phyloP scores from a whole-genome alignment of 441 rosid species.

The Pelargonium fulgidum region DNA sequence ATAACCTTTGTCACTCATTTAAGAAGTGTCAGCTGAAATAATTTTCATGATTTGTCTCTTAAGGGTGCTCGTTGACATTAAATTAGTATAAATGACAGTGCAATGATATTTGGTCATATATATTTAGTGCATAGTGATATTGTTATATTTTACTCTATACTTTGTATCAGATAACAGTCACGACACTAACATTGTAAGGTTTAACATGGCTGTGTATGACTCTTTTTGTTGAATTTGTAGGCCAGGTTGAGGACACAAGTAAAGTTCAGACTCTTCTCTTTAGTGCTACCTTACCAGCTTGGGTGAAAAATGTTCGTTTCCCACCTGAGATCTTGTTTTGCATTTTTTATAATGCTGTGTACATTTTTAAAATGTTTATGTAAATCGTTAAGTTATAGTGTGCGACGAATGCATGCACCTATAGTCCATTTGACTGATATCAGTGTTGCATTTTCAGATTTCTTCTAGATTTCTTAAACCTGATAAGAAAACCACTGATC shows the following conservation, averaged over 20 bases:
- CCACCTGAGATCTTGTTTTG: constrained; percentile 5
- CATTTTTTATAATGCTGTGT: background rate
- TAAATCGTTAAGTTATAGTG: no score
- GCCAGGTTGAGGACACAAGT: constrained; percentile 69
- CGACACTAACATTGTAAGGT: no score
- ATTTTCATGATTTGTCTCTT: background rate
- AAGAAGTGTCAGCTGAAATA: background rate
- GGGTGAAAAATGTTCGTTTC: constrained; percentile 77
- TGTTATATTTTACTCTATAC: no score
- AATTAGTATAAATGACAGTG: no score
- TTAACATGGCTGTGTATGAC: background rate
- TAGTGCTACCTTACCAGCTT: constrained; percentile 87
- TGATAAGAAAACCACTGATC: constrained; percentile 75
- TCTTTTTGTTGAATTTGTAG: constrained; percentile 33
- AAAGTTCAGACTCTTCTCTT: constrained; percentile 97
- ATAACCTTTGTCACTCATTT: background rate
- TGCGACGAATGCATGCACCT: no score
- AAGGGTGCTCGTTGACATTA: background rate
- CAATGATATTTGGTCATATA: no score
- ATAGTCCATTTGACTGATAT: constrained; percentile 9
- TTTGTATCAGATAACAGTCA: no score
- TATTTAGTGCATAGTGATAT: no score
- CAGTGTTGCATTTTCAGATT: constrained; percentile 39
- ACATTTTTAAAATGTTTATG: no score
- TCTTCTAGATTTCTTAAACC: constrained; percentile 62